Evolutionary conservation across 1,284 basidiomycete genomes (phyloP).

Genomic region (Ceratorhiza oryzae-sativae): DNA sequence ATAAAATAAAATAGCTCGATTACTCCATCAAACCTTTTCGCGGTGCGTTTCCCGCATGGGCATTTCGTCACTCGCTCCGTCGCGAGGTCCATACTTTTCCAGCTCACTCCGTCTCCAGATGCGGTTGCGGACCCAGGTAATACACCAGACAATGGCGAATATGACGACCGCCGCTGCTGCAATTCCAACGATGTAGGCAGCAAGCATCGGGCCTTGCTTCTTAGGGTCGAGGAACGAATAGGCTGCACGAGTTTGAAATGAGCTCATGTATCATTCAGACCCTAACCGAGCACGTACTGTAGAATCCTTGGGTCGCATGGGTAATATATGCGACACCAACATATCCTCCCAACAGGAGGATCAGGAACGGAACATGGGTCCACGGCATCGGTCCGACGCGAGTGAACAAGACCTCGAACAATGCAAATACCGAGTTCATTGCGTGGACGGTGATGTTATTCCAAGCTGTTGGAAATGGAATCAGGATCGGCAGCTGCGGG

Average conservation of each 20-base stretch:
- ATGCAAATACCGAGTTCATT: slow-evolving; percentile 64
- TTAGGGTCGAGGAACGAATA: slow-evolving; percentile 59
- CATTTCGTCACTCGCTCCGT: slow-evolving; percentile 18
- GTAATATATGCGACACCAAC: slow-evolving; percentile 73
- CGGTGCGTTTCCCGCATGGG: background rate
- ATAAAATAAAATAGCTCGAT: background rate
- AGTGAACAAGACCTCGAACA: slow-evolving; percentile 66
- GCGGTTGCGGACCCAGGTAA: slow-evolving; percentile 43
- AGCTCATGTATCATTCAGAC: background rate
- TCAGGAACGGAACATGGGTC: slow-evolving; percentile 57
- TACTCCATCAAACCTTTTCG: slow-evolving; percentile 13
- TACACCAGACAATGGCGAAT: slow-evolving; percentile 52
- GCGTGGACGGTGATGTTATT: slow-evolving; percentile 66
- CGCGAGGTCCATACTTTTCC: slow-evolving; percentile 23
- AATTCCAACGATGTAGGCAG: slow-evolving; percentile 64
- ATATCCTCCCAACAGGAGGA: slow-evolving; percentile 64
- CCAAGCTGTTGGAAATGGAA: slow-evolving; percentile 56
- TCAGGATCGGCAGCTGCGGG: slow-evolving; percentile 47
- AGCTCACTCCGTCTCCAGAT: slow-evolving; percentile 18
- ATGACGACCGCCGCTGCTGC: slow-evolving; percentile 56
- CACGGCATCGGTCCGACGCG: slow-evolving; percentile 62
- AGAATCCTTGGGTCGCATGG: slow-evolving; percentile 63
- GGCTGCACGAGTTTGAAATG: slow-evolving; percentile 46
- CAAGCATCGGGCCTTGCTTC: slow-evolving; percentile 51
- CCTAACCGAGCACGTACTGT: slow-evolving; percentile 56